Evolutionary conservation across 2,329 filamentous ascomycete species (phyloP).

Genomic region (Colletotrichum sojae): DNA sequence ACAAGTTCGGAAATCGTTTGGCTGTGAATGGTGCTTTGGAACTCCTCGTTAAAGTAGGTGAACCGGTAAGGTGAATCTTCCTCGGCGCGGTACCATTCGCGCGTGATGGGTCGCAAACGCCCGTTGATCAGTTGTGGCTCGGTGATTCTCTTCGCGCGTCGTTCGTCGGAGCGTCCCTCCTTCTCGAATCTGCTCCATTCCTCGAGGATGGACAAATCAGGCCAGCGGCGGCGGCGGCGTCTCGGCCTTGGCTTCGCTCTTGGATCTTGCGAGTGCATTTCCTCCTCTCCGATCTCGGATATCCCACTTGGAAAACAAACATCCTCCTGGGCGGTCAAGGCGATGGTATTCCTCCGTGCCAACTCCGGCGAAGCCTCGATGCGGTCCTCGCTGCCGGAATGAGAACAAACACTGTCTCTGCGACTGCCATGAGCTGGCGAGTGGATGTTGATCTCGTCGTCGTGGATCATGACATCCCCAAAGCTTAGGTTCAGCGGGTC

Average conservation of each 20-base stretch:
- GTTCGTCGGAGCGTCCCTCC: slow-evolving; percentile 85
- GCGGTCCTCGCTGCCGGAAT: slow-evolving; percentile 47
- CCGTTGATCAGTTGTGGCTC: slow-evolving; percentile 95
- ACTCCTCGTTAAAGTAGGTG: slow-evolving; percentile 98
- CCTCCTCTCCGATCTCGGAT: slow-evolving; percentile 87
- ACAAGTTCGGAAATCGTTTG: slow-evolving; percentile 94
- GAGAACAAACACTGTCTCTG: slow-evolving; percentile 48
- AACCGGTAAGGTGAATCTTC: slow-evolving; percentile 95
- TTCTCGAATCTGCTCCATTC: slow-evolving; percentile 95
- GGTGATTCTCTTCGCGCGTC: slow-evolving; percentile 90
- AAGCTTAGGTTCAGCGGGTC: slow-evolving; percentile 70
- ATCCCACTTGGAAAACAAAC: slow-evolving; percentile 90
- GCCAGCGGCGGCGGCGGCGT: slow-evolving; percentile 80
- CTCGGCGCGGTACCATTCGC: slow-evolving; percentile 87
- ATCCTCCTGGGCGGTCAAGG: slow-evolving; percentile 82
- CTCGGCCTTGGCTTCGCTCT: slow-evolving; percentile 47
- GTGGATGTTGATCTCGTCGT: slow-evolving; percentile 65
- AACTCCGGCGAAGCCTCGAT: slow-evolving; percentile 45
- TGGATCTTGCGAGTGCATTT: slow-evolving; percentile 65
- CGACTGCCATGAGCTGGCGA: slow-evolving; percentile 47
- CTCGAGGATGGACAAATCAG: slow-evolving; percentile 85
- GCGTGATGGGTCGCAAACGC: slow-evolving; percentile 83
- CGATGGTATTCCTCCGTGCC: slow-evolving; percentile 67
- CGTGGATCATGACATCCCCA: slow-evolving; percentile 79
- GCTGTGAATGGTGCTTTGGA: slow-evolving; percentile 95